These are phyloP conservation scores for Epichloe scottii DNA, from an alignment of 2,329 filamentous ascomycete genomes.

Conservation along the genomic window DNA sequence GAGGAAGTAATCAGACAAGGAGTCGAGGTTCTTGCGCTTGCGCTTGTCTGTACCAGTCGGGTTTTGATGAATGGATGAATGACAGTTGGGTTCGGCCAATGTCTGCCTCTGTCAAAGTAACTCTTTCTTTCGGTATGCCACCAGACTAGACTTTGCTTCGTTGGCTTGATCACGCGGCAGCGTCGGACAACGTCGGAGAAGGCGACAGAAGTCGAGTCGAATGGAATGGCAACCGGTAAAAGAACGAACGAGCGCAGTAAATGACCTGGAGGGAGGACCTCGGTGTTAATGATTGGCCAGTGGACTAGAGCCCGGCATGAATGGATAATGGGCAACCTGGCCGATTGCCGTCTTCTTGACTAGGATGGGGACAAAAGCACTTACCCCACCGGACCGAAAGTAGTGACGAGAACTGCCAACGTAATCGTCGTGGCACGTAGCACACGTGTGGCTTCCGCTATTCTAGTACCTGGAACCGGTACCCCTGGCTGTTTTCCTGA, in stretches of 20 bases:
- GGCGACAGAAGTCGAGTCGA: conserved; percentile 7
- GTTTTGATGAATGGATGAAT: not conserved
- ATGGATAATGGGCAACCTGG: not conserved
- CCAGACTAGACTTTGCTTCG: not conserved
- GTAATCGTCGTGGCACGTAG: not conserved
- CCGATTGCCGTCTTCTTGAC: not conserved
- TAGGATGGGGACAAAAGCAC: not conserved
- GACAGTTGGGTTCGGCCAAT: not conserved
- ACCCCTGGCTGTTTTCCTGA: too few species aligned
- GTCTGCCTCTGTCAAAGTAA: not conserved
- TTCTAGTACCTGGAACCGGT: too few species aligned
- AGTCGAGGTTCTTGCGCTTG: not conserved
- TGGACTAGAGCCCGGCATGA: not conserved
- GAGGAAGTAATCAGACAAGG: not conserved
- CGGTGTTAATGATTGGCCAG: conserved; percentile 7
- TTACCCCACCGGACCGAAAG: not conserved
- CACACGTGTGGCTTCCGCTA: conserved; percentile 1
- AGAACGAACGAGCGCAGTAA: not conserved
- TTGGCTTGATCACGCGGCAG: not conserved
- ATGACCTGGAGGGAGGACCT: not conserved
- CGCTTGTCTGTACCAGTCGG: not conserved
- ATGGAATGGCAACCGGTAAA: conserved; percentile 1
- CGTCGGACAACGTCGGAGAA: conserved; percentile 9
- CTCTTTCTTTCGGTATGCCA: not conserved
- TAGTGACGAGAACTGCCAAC: not conserved